Conservation (phyloP, 75 land plant genomes). For the Pseudotsuga menziesii region DNA sequence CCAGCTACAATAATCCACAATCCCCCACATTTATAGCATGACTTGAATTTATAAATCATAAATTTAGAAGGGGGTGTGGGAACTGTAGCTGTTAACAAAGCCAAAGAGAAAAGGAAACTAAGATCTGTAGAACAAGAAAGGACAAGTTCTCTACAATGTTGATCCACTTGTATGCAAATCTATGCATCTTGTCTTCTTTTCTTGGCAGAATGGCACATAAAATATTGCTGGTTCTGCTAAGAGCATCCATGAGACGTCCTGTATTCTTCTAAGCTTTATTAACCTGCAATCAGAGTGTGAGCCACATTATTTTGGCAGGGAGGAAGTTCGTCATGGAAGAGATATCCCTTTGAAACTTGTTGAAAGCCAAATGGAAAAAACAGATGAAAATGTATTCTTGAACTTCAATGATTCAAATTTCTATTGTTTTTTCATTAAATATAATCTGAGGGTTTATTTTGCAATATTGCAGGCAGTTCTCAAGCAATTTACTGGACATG, state of each 20-base stretch:
- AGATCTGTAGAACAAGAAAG: background rate
- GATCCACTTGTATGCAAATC: background rate
- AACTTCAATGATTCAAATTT: background rate
- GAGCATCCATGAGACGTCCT: background rate
- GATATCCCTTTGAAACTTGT: background rate
- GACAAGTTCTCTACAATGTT: background rate
- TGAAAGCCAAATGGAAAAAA: background rate
- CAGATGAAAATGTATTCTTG: background rate
- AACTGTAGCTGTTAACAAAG: background rate
- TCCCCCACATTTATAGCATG: background rate
- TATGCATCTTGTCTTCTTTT: background rate
- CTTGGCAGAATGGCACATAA: background rate
- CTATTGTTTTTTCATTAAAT: background rate
- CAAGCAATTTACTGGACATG: slow-evolving; percentile 62
- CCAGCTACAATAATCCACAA: too few species aligned
- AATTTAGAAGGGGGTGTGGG: background rate
- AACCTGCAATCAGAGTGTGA: background rate
- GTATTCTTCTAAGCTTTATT: background rate
- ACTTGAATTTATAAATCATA: background rate
- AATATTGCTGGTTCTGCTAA: background rate
- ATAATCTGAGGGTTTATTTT: background rate
- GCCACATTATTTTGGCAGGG: background rate
- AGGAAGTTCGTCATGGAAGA: background rate
- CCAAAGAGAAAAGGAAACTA: background rate
- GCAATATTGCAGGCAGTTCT: slow-evolving; percentile 56